Evolutionary conservation across 139 green algal species (phyloP).

Genomic region (Chlorella ohadii): DNA sequence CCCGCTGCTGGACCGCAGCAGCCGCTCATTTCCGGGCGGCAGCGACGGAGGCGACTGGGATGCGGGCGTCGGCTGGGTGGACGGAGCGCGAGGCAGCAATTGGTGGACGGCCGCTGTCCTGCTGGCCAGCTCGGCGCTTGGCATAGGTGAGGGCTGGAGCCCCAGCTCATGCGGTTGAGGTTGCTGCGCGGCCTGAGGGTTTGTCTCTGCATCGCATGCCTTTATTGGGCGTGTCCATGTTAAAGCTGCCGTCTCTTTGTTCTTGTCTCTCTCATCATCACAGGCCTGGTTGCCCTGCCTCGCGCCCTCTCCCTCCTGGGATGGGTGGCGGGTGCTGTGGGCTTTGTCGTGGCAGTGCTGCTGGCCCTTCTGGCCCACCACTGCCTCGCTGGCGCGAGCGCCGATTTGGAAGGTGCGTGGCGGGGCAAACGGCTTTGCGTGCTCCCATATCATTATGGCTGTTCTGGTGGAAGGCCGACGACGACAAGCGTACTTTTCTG

Average conservation of each 20-base stretch:
- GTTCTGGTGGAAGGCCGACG: too few species aligned
- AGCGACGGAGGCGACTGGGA: background rate
- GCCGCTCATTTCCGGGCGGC: too few species aligned
- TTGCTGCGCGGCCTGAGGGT: too few species aligned
- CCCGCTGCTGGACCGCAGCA: background rate
- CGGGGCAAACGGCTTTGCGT: too few species aligned
- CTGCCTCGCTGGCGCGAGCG: background rate
- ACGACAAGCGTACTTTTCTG: too few species aligned
- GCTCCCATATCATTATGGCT: too few species aligned
- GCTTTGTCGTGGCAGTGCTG: background rate
- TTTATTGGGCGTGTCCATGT: too few species aligned
- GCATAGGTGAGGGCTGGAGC: background rate
- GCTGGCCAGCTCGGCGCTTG: constrained; percentile 7
- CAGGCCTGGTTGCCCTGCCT: constrained; percentile 4
- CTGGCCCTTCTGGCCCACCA: background rate
- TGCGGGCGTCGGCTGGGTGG: background rate
- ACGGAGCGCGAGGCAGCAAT: background rate
- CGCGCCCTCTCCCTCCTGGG: background rate
- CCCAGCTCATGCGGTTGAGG: too few species aligned
- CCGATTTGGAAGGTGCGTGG: background rate
- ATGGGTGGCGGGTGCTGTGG: background rate
- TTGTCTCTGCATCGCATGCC: too few species aligned
- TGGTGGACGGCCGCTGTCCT: background rate
- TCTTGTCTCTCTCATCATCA: background rate
- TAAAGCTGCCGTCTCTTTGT: too few species aligned